Conservation (phyloP, 371 early-diverging fungal species). For the Smittium mucronatum region DNA sequence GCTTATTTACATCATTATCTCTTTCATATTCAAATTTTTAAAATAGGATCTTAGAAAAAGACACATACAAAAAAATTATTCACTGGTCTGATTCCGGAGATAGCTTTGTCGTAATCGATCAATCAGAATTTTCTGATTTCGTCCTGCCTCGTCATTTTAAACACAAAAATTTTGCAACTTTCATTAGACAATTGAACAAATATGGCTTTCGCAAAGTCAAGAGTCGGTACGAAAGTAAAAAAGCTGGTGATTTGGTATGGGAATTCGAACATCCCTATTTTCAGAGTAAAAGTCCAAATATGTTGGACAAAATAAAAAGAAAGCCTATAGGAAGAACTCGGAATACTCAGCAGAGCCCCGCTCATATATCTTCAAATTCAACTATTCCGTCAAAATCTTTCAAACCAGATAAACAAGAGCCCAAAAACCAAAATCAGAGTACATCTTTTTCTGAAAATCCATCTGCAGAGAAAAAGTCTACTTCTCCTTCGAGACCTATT, state of each 20-base stretch:
- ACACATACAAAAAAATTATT: conserved; percentile 29
- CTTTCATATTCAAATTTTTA: background rate
- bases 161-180: conserved; percentile 74
- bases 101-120: conserved; percentile 61
- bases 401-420: background rate
- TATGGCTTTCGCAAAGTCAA: conserved; percentile 51
- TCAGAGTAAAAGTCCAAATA: conserved; percentile 58
- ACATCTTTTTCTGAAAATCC: background rate
- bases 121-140: conserved; percentile 47
- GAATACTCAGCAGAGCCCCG: background rate
- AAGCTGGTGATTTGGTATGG: conserved; percentile 43
- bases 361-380: background rate
- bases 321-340: conserved; percentile 39
- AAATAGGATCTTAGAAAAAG: conserved; percentile 32
- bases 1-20: background rate
- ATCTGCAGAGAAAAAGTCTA: background rate
- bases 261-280: conserved; percentile 83
- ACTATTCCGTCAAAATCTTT: background rate
- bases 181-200: conserved; percentile 76
- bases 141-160: conserved; percentile 73
- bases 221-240: conserved; percentile 25
- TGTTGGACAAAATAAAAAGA: conserved; percentile 72
- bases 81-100: conserved; percentile 38
- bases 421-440: background rate
- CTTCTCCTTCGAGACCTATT: too few species aligned